phyloP scores from a whole-genome alignment of 352 stramenopile genomes.

The Blastocystis hominis region DNA sequence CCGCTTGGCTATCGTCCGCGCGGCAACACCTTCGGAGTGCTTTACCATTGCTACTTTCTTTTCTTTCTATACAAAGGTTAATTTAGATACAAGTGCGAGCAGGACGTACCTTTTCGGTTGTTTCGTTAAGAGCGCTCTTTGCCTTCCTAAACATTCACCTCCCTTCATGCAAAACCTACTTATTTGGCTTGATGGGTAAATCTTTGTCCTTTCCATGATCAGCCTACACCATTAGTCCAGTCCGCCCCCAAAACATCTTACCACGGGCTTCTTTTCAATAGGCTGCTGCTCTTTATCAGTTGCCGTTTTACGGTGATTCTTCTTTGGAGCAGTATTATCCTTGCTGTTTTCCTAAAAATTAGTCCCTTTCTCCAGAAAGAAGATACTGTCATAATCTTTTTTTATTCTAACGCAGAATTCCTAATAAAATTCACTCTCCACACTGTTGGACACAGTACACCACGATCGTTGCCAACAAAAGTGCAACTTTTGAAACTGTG shows the following conservation, averaged over 20 bases:
- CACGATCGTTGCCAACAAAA: too few relatives aligned
- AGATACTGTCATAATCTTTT: too few relatives aligned
- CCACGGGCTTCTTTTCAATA: neutral
- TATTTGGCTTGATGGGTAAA: neutral
- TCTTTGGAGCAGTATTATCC: neutral
- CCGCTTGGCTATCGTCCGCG: neutral
- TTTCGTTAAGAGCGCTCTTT: neutral
- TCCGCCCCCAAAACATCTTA: neutral
- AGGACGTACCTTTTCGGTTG: constrained; percentile 26
- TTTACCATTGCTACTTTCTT: neutral
- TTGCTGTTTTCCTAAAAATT: neutral
- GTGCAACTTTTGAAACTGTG: too few relatives aligned
- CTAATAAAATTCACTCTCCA: too few relatives aligned
- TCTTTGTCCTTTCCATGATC: neutral
- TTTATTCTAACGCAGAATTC: too few relatives aligned
- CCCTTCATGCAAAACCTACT: neutral
- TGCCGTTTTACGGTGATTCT: neutral
- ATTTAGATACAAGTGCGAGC: neutral
- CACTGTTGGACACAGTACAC: too few relatives aligned
- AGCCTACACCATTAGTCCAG: neutral
- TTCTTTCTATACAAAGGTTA: constrained; percentile 43
- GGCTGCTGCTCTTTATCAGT: neutral
- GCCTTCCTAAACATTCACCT: neutral
- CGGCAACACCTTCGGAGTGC: neutral
- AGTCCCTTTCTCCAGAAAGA: too few relatives aligned